Conservation (phyloP, 108 stramenopile genomes). For the Seminavis robusta region DNA sequence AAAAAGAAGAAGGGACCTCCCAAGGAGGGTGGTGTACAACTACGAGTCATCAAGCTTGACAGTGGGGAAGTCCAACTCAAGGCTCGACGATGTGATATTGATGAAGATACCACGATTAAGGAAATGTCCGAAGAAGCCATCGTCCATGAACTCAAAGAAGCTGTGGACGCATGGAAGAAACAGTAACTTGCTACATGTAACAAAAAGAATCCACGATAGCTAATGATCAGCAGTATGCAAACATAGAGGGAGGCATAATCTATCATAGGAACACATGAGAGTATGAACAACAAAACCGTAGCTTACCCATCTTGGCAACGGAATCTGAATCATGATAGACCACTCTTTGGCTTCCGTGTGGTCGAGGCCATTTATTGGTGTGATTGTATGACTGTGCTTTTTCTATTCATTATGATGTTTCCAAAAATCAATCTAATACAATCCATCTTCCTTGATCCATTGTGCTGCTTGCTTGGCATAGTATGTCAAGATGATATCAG, state of each 20-base stretch:
- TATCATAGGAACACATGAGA: not conserved
- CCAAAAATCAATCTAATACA: conserved; percentile 57
- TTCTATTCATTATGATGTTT: not conserved
- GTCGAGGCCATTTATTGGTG: not conserved
- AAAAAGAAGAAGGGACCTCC: conserved; percentile 10
- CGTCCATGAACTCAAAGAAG: conserved; percentile 23
- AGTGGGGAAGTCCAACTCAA: conserved; percentile 11
- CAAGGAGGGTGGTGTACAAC: conserved; percentile 40
- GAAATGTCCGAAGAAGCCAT: conserved; percentile 53
- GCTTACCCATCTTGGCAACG: not conserved
- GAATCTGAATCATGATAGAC: not conserved
- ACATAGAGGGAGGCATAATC: not conserved
- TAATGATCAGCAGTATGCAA: no score
- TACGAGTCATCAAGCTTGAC: conserved; percentile 10
- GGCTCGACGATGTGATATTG: conserved; percentile 37
- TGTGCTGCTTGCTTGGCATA: conserved; percentile 97
- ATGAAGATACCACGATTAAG: conserved; percentile 46
- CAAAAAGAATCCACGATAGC: no score
- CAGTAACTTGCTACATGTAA: no score
- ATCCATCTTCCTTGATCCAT: conserved; percentile 86
- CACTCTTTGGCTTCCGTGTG: not conserved
- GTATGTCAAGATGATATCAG: conserved; percentile 97
- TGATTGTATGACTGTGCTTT: not conserved
- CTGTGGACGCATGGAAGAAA: conserved; percentile 34
- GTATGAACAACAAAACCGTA: not conserved